phyloP scores from a whole-genome alignment of 345 rosid species.

The Capsella bursapastoris region DNA sequence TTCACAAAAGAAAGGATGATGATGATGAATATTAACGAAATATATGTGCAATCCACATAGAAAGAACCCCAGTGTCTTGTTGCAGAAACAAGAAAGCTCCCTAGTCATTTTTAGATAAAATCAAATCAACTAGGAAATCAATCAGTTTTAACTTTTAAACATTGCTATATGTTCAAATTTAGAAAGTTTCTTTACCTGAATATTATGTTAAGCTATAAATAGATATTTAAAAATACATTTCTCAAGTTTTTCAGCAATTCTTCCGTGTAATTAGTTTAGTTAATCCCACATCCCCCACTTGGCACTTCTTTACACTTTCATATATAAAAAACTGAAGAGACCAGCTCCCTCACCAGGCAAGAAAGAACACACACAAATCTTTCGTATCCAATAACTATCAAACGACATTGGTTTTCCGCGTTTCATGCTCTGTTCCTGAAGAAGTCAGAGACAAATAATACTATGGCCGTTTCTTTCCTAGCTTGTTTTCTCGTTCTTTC shows the following conservation, averaged over 20 bases:
- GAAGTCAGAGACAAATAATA: not conserved
- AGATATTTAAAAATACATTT: slow-evolving; percentile 11
- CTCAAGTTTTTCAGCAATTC: slow-evolving; percentile 4
- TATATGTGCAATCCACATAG: not conserved
- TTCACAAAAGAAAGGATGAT: slow-evolving; percentile 27
- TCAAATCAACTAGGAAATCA: not conserved
- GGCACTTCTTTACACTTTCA: slow-evolving; percentile 15
- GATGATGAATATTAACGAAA: slow-evolving; percentile 7
- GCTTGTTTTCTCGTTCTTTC: slow-evolving; percentile 37
- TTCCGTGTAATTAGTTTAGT: slow-evolving; percentile 22
- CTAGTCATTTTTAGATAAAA: not conserved
- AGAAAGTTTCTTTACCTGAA: slow-evolving; percentile 15
- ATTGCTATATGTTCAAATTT: not conserved
- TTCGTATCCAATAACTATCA: not conserved
- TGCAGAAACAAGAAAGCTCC: slow-evolving; percentile 5
- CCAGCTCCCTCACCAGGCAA: slow-evolving; percentile 12
- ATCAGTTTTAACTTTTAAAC: not conserved
- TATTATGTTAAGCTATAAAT: slow-evolving; percentile 12
- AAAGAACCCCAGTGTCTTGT: slow-evolving; percentile 7
- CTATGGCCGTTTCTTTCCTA: slow-evolving; percentile 21
- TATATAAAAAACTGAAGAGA: slow-evolving; percentile 3
- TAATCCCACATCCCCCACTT: slow-evolving; percentile 34
- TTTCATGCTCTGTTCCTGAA: slow-evolving; percentile 29
- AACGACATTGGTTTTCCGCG: not conserved
- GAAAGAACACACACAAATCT: not conserved